Evolutionary conservation across 352 stramenopile species (phyloP).

Genomic region (Phytophthora aleatoria): DNA sequence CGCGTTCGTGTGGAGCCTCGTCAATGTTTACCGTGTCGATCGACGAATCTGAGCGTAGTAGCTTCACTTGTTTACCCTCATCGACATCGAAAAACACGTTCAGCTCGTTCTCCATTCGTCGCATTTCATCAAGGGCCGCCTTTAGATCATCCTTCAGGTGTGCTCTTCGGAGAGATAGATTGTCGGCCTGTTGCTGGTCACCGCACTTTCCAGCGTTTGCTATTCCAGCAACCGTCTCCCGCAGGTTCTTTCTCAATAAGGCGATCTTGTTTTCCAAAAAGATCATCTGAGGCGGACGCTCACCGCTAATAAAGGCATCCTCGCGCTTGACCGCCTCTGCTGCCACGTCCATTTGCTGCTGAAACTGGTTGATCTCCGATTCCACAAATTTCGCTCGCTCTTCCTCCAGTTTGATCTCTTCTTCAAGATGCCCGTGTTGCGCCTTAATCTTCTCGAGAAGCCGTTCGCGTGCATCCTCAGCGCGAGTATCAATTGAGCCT

Average conservation of each 20-base stretch:
- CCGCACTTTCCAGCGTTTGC: constrained; percentile 55
- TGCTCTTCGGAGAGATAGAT: constrained; percentile 65
- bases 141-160: constrained; percentile 74
- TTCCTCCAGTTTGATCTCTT: constrained; percentile 67
- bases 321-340: constrained; percentile 69
- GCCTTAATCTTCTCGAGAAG: constrained; percentile 65
- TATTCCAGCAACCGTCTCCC: constrained; percentile 65
- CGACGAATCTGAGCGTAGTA: constrained; percentile 27
- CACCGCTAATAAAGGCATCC: constrained; percentile 80
- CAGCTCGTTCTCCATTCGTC: constrained; percentile 69
- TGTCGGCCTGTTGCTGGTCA: constrained; percentile 62
- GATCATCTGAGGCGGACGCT: constrained; percentile 77
- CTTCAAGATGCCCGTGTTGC: constrained; percentile 54
- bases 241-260: constrained; percentile 68
- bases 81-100: constrained; percentile 44
- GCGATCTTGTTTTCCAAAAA: constrained; percentile 81
- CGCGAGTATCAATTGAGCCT: constrained; percentile 66
- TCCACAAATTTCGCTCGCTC: constrained; percentile 57
- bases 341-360: constrained; percentile 67
- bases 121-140: constrained; percentile 71
- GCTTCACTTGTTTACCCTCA: constrained; percentile 38
- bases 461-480: constrained; percentile 60
- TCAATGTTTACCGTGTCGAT: constrained; percentile 51
- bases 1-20: constrained; percentile 49
- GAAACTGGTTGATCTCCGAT: constrained; percentile 71